phyloP scores from a whole-genome alignment of 345 rosid genomes.

The Populus davidiana region DNA sequence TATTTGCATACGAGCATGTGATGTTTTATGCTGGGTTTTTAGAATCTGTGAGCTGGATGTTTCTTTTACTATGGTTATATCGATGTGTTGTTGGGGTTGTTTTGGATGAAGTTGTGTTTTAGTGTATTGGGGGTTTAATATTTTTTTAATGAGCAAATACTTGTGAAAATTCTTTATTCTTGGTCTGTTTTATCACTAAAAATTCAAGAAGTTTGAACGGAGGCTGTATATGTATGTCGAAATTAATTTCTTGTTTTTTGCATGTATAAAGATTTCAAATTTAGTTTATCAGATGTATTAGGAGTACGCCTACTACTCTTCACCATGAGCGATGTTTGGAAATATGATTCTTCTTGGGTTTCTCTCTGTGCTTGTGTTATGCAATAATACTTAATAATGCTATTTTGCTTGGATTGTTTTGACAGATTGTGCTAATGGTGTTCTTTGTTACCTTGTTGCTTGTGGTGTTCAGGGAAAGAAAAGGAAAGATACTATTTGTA shows the following conservation, averaged over 20 bases:
- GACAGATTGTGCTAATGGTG: not conserved
- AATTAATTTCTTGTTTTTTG: not conserved
- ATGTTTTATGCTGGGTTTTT: not conserved
- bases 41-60: not conserved
- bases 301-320: not conserved
- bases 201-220: no score
- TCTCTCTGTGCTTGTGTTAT: not conserved
- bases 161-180: not conserved
- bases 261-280: not conserved
- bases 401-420: not conserved
- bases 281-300: not conserved
- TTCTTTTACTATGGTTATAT: not conserved
- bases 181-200: no score
- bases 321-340: not conserved
- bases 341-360: not conserved
- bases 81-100: not conserved
- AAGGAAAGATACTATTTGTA: slow-evolving; percentile 76
- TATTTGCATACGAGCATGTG: not conserved
- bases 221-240: not conserved
- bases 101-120: not conserved
- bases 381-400: not conserved
- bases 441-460: slow-evolving; percentile 8
- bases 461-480: slow-evolving; percentile 60
- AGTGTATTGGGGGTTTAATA: not conserved
- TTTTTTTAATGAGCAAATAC: not conserved